phyloP scores from a whole-genome alignment of 2,329 filamentous ascomycete genomes.

The Niveomyces coronatus region DNA sequence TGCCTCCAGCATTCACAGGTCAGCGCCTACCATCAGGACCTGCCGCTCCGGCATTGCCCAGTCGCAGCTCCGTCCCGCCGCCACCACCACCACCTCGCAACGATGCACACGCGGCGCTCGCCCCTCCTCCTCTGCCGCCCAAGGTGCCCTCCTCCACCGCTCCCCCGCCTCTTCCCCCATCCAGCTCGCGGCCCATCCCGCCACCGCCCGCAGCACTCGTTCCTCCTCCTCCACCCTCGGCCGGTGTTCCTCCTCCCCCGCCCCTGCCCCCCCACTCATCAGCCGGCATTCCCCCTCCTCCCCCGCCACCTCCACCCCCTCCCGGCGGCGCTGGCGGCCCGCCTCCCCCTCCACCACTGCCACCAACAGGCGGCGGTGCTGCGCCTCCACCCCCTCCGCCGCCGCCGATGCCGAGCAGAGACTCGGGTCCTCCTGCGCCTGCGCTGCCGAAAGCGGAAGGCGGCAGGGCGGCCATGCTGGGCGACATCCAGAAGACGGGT shows the following conservation, averaged over 20 bases:
- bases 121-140: constrained; percentile 36
- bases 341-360: constrained; percentile 24
- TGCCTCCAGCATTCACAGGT: constrained; percentile 70
- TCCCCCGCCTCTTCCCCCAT: constrained; percentile 35
- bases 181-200: constrained; percentile 41
- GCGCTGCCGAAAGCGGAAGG: constrained; percentile 30
- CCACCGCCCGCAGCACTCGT: constrained; percentile 37
- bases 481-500: constrained; percentile 61
- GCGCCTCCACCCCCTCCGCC: constrained; percentile 36
- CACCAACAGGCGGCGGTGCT: constrained; percentile 32
- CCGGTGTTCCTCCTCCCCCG: constrained; percentile 38
- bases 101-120: constrained; percentile 18
- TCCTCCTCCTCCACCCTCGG: constrained; percentile 28
- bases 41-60: constrained; percentile 55
- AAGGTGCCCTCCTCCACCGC: constrained; percentile 35
- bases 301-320: constrained; percentile 27
- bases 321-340: constrained; percentile 16
- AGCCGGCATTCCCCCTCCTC: constrained; percentile 22
- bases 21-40: constrained; percentile 44
- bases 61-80: constrained; percentile 60
- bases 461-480: constrained; percentile 51
- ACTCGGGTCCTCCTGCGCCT: constrained; percentile 43
- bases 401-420: constrained; percentile 46
- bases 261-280: constrained; percentile 30
- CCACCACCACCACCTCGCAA: constrained; percentile 52